Conservation (phyloP, 192 early-diverging fungal genomes). For the Podila horticola region DNA sequence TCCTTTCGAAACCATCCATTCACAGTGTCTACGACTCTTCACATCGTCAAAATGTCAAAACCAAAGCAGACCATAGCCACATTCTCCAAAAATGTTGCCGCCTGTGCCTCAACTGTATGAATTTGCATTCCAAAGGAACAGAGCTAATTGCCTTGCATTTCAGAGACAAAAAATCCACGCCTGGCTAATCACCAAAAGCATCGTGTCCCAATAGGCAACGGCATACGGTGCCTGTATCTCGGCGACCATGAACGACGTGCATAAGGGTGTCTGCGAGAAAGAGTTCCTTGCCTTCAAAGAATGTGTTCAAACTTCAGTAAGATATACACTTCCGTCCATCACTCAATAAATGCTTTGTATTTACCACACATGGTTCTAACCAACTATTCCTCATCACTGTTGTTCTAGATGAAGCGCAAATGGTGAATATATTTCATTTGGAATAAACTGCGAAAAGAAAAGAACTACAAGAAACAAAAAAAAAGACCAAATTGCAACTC, state of each 20-base stretch:
- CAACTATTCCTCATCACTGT: neutral
- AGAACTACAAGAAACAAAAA: neutral
- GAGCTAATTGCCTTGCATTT: neutral
- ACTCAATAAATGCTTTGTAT: neutral
- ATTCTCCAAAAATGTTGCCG: slow-evolving; percentile 36
- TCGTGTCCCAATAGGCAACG: slow-evolving; percentile 14
- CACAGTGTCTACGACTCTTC: neutral
- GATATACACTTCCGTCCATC: neutral
- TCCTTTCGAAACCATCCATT: neutral
- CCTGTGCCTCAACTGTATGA: slow-evolving; percentile 36
- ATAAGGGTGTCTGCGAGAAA: slow-evolving; percentile 46
- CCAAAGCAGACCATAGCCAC: slow-evolving; percentile 38
- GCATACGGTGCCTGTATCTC: slow-evolving; percentile 49
- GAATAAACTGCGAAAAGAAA: no score
- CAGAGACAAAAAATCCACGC: neutral
- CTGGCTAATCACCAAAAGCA: neutral
- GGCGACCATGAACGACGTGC: slow-evolving; percentile 40
- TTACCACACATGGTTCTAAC: neutral
- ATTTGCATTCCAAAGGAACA: neutral
- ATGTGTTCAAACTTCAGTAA: slow-evolving; percentile 46
- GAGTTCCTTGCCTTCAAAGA: slow-evolving; percentile 50
- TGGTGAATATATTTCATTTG: slow-evolving; percentile 21
- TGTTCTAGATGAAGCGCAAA: slow-evolving; percentile 40
- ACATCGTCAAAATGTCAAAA: slow-evolving; percentile 29
- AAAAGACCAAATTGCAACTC: neutral